phyloP scores from a whole-genome alignment of 2,329 filamentous ascomycete species.

The Nothophaeocryptopus gaeumannii region DNA sequence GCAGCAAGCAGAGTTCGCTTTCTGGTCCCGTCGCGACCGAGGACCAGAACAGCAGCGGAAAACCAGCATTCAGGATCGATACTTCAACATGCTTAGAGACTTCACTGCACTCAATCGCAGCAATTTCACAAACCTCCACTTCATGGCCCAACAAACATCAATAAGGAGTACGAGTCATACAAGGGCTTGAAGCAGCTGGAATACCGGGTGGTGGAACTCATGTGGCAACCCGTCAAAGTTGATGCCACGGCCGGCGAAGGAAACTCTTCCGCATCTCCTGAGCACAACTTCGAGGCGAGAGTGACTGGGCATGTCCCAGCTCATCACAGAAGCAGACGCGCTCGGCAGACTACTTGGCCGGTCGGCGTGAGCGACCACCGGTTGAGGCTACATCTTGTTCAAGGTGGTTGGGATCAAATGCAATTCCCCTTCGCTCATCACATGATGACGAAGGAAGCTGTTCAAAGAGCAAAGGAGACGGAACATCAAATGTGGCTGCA shows the following conservation, averaged over 20 bases:
- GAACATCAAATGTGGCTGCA: conserved; percentile 2
- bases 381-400: neutral
- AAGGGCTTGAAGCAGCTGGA: conserved; percentile 42
- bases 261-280: neutral
- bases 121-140: conserved; percentile 22
- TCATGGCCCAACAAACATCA: conserved; percentile 45
- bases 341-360: neutral
- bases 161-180: conserved; percentile 44
- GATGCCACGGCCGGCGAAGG: neutral
- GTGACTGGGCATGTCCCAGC: neutral
- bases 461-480: conserved; percentile 5
- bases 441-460: conserved; percentile 2
- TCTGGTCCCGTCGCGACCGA: conserved; percentile 27
- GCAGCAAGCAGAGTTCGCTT: conserved; percentile 31
- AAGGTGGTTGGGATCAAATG: conserved; percentile 1
- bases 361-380: neutral
- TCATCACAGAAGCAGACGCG: neutral
- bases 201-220: conserved; percentile 46
- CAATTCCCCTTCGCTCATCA: conserved; percentile 7
- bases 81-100: conserved; percentile 7
- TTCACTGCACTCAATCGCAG: conserved; percentile 12
- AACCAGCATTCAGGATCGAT: neutral
- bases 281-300: neutral
- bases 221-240: conserved; percentile 28
- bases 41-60: conserved; percentile 5